Conservation (phyloP, 768 basidiomycete species). For the Xerocomus spinulosus region DNA sequence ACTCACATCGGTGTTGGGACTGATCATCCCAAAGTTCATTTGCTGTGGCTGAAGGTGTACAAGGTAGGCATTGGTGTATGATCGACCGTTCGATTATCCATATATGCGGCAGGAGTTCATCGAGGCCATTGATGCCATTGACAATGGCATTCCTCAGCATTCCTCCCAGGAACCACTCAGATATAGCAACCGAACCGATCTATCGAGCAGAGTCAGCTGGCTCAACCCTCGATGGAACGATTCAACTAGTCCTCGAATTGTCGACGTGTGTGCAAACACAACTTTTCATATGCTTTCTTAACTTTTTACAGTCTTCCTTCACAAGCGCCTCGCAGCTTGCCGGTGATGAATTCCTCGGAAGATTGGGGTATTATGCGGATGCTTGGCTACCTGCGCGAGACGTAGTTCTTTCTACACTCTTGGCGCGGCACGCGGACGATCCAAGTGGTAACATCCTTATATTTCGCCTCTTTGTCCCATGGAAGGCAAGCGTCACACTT, state of each 20-base stretch:
- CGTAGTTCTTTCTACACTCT: constrained; percentile 59
- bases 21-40: constrained; percentile 61
- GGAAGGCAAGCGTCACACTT: constrained; percentile 58
- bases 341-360: constrained; percentile 78
- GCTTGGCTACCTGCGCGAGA: constrained; percentile 93
- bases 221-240: constrained; percentile 96
- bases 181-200: constrained; percentile 77
- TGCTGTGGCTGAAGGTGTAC: constrained; percentile 88
- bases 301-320: constrained; percentile 58
- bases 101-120: constrained; percentile 67
- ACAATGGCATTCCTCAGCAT: constrained; percentile 91
- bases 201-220: constrained; percentile 75
- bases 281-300: constrained; percentile 6
- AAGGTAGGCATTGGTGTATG: constrained; percentile 40
- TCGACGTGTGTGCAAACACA: constrained; percentile 57
- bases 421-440: constrained; percentile 56
- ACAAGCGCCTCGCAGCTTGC: constrained; percentile 73
- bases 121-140: constrained; percentile 90
- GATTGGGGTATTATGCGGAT: constrained; percentile 76
- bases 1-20: constrained; percentile 45
- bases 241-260: constrained; percentile 50
- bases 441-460: constrained; percentile 72
- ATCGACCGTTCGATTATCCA: constrained; percentile 2
- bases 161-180: constrained; percentile 56
- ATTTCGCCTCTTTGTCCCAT: constrained; percentile 76